phyloP scores from a whole-genome alignment of 345 rosid species.

The Rhizophora apiculata region DNA sequence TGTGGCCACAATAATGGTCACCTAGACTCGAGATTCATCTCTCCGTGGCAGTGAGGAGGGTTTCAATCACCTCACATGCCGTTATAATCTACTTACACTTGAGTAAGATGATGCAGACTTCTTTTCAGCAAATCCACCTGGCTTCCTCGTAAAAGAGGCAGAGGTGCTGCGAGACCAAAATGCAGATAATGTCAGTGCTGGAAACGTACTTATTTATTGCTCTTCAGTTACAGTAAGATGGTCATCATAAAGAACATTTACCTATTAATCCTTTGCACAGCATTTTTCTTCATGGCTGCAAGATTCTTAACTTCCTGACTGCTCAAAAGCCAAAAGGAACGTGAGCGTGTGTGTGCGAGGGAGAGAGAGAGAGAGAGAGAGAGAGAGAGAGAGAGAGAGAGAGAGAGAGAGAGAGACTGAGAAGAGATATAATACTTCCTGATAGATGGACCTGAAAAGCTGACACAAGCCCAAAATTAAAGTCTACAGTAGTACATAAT shows the following conservation, averaged over 20 bases:
- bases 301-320: slow-evolving; percentile 84
- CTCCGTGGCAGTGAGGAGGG: no score
- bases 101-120: slow-evolving; percentile 15
- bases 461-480: no score
- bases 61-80: neutral
- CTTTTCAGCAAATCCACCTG: slow-evolving; percentile 9
- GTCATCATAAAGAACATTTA: slow-evolving; percentile 21
- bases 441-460: no score
- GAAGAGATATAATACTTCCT: no score
- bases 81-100: slow-evolving; percentile 13
- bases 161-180: slow-evolving; percentile 10
- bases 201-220: neutral
- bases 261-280: slow-evolving; percentile 55
- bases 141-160: slow-evolving; percentile 8
- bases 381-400: no score
- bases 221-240: neutral
- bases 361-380: no score
- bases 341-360: no score
- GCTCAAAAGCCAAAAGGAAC: slow-evolving; percentile 23
- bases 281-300: slow-evolving; percentile 59
- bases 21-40: neutral
- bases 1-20: no score
- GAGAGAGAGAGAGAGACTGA: no score
- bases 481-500: no score
- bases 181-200: neutral